A percentile compares a stretch with the other conserved stretches of the same genome.
Conservation (phyloP, 2,329 filamentous ascomycete species). For the Penicillium olsonii region DNA sequence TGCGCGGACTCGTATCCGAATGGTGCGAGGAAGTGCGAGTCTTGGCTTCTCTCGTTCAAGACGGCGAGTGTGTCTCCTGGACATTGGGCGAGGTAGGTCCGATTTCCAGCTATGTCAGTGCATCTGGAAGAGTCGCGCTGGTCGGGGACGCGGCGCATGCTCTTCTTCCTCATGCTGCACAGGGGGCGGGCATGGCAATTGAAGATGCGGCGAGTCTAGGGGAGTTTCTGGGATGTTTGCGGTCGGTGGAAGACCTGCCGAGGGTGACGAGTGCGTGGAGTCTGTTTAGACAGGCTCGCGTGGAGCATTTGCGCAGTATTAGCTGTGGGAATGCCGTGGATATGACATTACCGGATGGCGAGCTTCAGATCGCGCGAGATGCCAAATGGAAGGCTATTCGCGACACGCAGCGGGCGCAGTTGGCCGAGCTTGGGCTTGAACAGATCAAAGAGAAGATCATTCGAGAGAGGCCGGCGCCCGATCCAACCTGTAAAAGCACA, state of each 20-base stretch:
- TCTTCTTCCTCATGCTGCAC: conserved; percentile 62
- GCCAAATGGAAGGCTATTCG: conserved; percentile 7
- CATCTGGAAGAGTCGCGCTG: conserved; percentile 46
- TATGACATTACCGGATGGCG: conserved; percentile 8
- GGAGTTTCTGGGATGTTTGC: conserved; percentile 4
- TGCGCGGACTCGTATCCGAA: conserved; percentile 6
- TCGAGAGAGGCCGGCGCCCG: conserved; percentile 1
- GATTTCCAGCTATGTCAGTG: conserved; percentile 8
- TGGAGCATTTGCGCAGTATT: conserved; percentile 7
- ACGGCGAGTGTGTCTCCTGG: conserved; percentile 3
- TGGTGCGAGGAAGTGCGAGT: conserved; percentile 9
- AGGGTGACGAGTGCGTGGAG: conserved; percentile 5
- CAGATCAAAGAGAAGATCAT: conserved; percentile 7
- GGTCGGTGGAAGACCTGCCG: not conserved
- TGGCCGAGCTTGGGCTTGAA: conserved; percentile 6
- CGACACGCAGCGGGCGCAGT: conserved; percentile 5
- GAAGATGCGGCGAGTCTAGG: conserved; percentile 56
- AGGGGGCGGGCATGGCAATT: conserved; percentile 63
- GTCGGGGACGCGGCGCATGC: conserved; percentile 68
- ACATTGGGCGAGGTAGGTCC: conserved; percentile 4
- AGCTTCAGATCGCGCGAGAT: conserved; percentile 5
- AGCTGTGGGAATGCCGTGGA: conserved; percentile 8
- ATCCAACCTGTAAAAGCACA: conserved; percentile 8
- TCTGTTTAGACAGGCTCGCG: conserved; percentile 7
- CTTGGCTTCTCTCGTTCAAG: conserved; percentile 3